These are phyloP conservation scores for Mimosa bimucronata DNA, from an alignment of 306 rosid species.

Conservation along the genomic window DNA sequence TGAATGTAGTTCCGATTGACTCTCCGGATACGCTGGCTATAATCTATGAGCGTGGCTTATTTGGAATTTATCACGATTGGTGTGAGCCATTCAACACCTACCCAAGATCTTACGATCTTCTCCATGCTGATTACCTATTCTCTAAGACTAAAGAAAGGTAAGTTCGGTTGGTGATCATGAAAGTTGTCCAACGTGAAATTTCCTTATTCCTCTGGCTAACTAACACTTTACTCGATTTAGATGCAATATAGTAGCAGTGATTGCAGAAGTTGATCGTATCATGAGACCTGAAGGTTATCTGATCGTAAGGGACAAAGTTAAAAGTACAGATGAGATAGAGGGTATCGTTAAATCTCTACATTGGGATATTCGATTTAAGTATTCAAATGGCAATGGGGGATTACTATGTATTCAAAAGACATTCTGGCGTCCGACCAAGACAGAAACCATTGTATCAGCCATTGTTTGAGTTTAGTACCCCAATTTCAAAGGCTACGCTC, in stretches of 20 bases:
- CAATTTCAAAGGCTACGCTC: conserved; percentile 19
- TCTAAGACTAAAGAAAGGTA: conserved; percentile 63
- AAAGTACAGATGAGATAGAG: conserved; percentile 66
- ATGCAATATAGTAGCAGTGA: conserved; percentile 67
- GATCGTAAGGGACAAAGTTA: conserved; percentile 63
- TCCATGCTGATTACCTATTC: conserved; percentile 78
- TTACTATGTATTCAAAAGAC: conserved; percentile 70
- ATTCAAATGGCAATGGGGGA: conserved; percentile 56
- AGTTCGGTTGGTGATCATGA: conserved; percentile 2
- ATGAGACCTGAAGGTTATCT: conserved; percentile 82
- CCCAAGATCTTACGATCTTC: conserved; percentile 83
- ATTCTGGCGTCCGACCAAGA: conserved; percentile 74
- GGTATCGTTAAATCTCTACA: conserved; percentile 60
- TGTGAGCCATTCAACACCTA: conserved; percentile 83
- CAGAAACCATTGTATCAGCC: conserved; percentile 59
- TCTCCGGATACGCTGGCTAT: conserved; percentile 74
- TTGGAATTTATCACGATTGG: conserved; percentile 89
- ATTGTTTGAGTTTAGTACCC: conserved; percentile 44
- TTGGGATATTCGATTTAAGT: conserved; percentile 62
- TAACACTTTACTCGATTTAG: conserved; percentile 45
- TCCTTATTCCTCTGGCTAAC: conserved; percentile 24
- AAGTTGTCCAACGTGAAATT: conserved; percentile 6
- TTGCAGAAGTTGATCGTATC: conserved; percentile 85
- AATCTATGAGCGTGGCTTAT: conserved; percentile 80
- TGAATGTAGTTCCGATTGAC: conserved; percentile 79